Evolutionary conservation across 495 filamentous ascomycete genomes (phyloP), one percentile per base, ranked within the genome.

Genomic region (Aspergillus bridgeri): DNA sequence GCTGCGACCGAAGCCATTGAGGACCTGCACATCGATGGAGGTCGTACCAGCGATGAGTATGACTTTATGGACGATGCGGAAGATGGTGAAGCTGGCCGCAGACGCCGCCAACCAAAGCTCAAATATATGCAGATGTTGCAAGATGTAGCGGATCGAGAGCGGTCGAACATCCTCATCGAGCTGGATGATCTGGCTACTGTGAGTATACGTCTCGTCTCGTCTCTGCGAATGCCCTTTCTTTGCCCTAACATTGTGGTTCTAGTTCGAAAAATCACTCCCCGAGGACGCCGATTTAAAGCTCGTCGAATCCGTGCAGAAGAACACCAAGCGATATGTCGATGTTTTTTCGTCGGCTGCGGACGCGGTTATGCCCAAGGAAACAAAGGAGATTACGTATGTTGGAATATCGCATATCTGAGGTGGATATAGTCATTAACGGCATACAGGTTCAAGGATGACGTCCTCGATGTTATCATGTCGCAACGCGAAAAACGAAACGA

Each of bases 261-360:
- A 96, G 86, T 96, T 85, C 65, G 91, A 96, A 61, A 79, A 86
- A 63, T 76, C 80, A 4, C 75, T 86, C 8, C 80, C 83, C 38
- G 85, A 89, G 21, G 86, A 86, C 3, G 61, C 71, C 51, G 68
- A 76, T 21, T 70, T 92, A 42, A 87, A 89, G 60, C 83, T 98
- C 7, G 89, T 96, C 22, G 82, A 87, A 45, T 94, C 89, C 4
- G 88, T 98, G 59, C 86, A 91, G 73, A 82, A 81, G 48, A 98
- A 98, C 69, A 89, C 94, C n/a, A 86, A 89, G 54, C 95, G 95
- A 65, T 98, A 98, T 66, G 86, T 96, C 61, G 95, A 98, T 65
- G 83, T 97, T 54, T 69, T 98, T 38, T 92, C 93, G 5, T 77
- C 88, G 60, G 94, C 95, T 5, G 86, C 96, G 43, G 94, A 98